Conservation (phyloP, 1,284 basidiomycete species). For the Ceratobasidium sp. region DNA sequence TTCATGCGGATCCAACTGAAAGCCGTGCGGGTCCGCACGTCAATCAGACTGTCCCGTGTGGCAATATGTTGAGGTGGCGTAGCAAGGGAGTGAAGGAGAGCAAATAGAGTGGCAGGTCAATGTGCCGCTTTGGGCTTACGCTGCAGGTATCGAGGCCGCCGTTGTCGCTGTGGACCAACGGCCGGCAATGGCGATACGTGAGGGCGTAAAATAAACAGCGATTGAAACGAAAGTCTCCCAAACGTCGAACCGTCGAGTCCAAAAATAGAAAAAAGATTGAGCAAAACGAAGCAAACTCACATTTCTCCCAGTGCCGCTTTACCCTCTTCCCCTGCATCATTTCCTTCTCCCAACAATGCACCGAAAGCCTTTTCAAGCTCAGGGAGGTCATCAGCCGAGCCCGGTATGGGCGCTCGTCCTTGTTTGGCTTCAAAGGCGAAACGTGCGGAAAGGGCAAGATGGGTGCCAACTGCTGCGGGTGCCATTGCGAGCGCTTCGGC, state of each 20-base stretch:
- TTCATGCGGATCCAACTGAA: background rate
- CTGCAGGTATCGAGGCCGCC: too few species aligned
- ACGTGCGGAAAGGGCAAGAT: constrained; percentile 70
- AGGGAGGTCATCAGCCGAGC: constrained; percentile 43
- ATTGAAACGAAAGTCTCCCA: constrained; percentile 3
- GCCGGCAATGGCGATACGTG: constrained; percentile 7
- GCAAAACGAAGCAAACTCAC: constrained; percentile 56
- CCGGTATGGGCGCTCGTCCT: constrained; percentile 36
- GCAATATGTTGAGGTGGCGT: background rate
- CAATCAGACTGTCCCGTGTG: background rate
- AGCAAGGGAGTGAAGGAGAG: constrained; percentile 1
- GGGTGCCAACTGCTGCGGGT: constrained; percentile 64
- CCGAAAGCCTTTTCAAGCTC: constrained; percentile 52
- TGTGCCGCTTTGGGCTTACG: too few species aligned
- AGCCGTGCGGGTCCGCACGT: background rate
- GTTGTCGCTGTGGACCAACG: constrained; percentile 1
- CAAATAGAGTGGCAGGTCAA: too few species aligned
- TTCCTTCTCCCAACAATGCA: constrained; percentile 47
- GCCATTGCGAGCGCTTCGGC: constrained; percentile 51
- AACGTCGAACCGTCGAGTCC: too few species aligned
- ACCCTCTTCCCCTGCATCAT: constrained; percentile 64
- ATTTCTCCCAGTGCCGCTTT: constrained; percentile 61
- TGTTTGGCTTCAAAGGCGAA: constrained; percentile 49
- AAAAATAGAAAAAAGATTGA: background rate
- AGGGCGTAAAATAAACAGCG: background rate